Evolutionary conservation across 345 rosid genomes (phyloP), one percentile per base, ranked within the genome.

Genomic region (Gossypium mustelinum): DNA sequence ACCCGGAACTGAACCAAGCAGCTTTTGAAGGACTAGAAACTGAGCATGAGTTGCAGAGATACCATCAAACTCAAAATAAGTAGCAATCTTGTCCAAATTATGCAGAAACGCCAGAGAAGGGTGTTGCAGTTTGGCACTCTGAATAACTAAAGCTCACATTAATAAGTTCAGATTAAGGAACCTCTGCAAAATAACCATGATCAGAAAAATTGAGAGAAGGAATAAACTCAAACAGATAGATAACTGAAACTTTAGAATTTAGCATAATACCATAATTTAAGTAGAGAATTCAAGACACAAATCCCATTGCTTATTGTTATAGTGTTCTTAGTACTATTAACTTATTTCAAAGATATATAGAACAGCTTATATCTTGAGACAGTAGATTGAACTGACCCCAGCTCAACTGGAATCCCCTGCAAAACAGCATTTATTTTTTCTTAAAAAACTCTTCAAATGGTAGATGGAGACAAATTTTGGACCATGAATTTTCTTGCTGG

Each of bases 151-250:
- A 74, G 48, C 51, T 65, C 50, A 61, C 29, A 20, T 68, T 64
- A 68, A 59, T 18, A 73, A 72, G 41, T 47, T 68, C 72, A 62
- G 4, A 25, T 45, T 11, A 68, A 44, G 47, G 34, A 79, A 68
- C 8, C 62, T 74, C 84, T 56, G 81, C 84, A 78, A 75, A 59
- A 77, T 25, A 18, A 68, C n/a, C 50, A 70, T n/a, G 17, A 25
- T 20, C 29, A 72, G 22, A 73, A 64, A 17, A 11, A 17, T 9
- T 55, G 41, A 55, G 18, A n/a, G 22, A 51, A 61, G 55, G 63
- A 66, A 8, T 29, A 58, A 70, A 25, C 55, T 11, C 61, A 77
- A 39, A 60, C 44, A 59, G 50, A 54, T 57, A 41, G 9, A 68
- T 3, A 66, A 59, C 25, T 16, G 14, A 17, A 20, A 10, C 11